Evolutionary conservation across 768 basidiomycete species (phyloP).

Genomic region (Hygrocybe punicea): DNA sequence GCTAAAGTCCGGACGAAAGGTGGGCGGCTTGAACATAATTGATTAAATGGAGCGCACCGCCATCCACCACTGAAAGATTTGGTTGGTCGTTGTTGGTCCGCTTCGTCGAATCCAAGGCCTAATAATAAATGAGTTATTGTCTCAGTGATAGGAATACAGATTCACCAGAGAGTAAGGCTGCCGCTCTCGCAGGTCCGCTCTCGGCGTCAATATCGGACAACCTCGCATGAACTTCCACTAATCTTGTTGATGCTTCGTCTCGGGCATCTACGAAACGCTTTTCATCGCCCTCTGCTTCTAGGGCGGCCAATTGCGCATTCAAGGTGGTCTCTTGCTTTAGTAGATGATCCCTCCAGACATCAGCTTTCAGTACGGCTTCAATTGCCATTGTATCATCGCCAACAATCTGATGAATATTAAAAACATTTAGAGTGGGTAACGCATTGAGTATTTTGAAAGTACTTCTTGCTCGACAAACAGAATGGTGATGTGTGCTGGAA

Average conservation of each 20-base stretch:
- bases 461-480: conserved; percentile 99
- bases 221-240: conserved; percentile 86
- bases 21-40: background rate
- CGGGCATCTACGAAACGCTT: conserved; percentile 79
- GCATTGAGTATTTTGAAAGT: conserved; percentile 1
- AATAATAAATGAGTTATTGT: background rate
- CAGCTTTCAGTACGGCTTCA: conserved; percentile 97
- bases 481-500: conserved; percentile 93
- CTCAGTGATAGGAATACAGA: background rate
- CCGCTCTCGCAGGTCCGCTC: conserved; percentile 92
- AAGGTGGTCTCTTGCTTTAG: conserved; percentile 78
- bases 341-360: conserved; percentile 95
- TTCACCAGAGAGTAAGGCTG: conserved; percentile 79
- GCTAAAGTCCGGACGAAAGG: conserved; percentile 36
- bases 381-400: conserved; percentile 93
- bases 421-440: background rate
- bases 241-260: conserved; percentile 75
- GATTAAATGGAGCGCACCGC: conserved; percentile 50
- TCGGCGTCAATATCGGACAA: conserved; percentile 98
- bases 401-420: conserved; percentile 53
- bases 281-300: conserved; percentile 74
- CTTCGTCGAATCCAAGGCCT: conserved; percentile 90
- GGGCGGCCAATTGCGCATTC: conserved; percentile 65
- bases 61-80: conserved; percentile 94
- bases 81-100: conserved; percentile 80